A percentile compares a stretch with the other conserved stretches of the same genome.
Conservation (phyloP, 805 yeast species). For the Candida chauliodis region DNA sequence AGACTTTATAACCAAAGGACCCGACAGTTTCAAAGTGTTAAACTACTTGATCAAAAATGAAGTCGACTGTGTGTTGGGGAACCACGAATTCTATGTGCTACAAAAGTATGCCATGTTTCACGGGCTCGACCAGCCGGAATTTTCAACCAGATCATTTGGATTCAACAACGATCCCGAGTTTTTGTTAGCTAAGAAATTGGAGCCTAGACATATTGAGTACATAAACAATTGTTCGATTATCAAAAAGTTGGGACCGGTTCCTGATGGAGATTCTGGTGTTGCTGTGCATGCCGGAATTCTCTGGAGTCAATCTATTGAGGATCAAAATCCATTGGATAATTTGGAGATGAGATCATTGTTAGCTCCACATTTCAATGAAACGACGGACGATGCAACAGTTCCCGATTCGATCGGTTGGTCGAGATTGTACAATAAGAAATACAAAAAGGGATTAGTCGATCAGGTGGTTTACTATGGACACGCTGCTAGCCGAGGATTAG, state of each 20-base stretch:
- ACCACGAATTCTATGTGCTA: slow-evolving; percentile 77
- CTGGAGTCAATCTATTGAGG: slow-evolving; percentile 56
- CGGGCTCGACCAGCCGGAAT: slow-evolving; percentile 37
- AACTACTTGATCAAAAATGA: slow-evolving; percentile 57
- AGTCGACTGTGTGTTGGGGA: slow-evolving; percentile 78
- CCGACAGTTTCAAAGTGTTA: slow-evolving; percentile 64
- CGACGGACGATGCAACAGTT: slow-evolving; percentile 47
- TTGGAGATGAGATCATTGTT: slow-evolving; percentile 68
- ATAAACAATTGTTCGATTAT: slow-evolving; percentile 64
- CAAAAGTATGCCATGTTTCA: slow-evolving; percentile 62
- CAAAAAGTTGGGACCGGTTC: slow-evolving; percentile 57
- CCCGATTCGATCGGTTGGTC: slow-evolving; percentile 51
- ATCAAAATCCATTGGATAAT: slow-evolving; percentile 60
- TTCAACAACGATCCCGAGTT: slow-evolving; percentile 36
- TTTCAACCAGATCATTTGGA: slow-evolving; percentile 14
- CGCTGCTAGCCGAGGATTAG: slow-evolving; percentile 77
- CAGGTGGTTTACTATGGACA: slow-evolving; percentile 70
- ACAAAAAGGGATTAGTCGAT: slow-evolving; percentile 28
- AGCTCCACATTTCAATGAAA: slow-evolving; percentile 57
- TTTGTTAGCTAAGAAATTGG: slow-evolving; percentile 49
- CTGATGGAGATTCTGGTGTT: slow-evolving; percentile 33
- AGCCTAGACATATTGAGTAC: slow-evolving; percentile 58
- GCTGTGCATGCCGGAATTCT: slow-evolving; percentile 84
- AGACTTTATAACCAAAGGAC: slow-evolving; percentile 84
- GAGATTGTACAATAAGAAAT: slow-evolving; percentile 49